Conservation (phyloP, 2,329 filamentous ascomycete species). For the Ceratocystis colombiana region DNA sequence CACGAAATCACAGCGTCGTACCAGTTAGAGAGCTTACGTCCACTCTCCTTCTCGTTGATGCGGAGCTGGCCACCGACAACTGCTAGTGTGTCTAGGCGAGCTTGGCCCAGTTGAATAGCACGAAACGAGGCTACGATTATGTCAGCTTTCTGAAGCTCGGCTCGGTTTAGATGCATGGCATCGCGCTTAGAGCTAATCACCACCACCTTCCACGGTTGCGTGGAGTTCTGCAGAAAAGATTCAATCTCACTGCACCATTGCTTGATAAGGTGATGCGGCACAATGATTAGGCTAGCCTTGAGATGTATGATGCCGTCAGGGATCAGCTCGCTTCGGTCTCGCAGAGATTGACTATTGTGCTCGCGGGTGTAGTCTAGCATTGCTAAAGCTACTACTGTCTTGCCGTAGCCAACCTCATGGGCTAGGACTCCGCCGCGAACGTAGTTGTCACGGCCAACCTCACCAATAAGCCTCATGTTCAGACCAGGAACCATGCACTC, state of each 20-base stretch:
- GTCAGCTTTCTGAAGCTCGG: constrained; percentile 30
- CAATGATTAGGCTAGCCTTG: constrained; percentile 36
- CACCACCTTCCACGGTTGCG: constrained; percentile 27
- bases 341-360: constrained; percentile 27
- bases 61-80: constrained; percentile 23
- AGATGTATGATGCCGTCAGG: constrained; percentile 25
- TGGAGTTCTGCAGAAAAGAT: constrained; percentile 30
- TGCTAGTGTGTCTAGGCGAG: constrained; percentile 21
- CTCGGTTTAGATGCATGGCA: constrained; percentile 11
- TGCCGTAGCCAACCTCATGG: constrained; percentile 39
- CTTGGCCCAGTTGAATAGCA: constrained; percentile 22
- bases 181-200: constrained; percentile 28
- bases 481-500: constrained; percentile 33
- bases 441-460: constrained; percentile 29
- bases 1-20: constrained; percentile 19
- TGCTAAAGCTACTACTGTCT: constrained; percentile 37
- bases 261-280: constrained; percentile 34
- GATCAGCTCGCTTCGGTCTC: constrained; percentile 21
- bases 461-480: constrained; percentile 32
- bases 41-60: constrained; percentile 25
- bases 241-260: constrained; percentile 35
- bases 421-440: constrained; percentile 36
- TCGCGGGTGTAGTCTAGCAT: constrained; percentile 32
- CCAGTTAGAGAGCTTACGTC: constrained; percentile 23
- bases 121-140: constrained; percentile 34